Base-by-base conservation (phyloP, 768 basidiomycete genomes). In the Xerocomus potaroensis region DNA sequence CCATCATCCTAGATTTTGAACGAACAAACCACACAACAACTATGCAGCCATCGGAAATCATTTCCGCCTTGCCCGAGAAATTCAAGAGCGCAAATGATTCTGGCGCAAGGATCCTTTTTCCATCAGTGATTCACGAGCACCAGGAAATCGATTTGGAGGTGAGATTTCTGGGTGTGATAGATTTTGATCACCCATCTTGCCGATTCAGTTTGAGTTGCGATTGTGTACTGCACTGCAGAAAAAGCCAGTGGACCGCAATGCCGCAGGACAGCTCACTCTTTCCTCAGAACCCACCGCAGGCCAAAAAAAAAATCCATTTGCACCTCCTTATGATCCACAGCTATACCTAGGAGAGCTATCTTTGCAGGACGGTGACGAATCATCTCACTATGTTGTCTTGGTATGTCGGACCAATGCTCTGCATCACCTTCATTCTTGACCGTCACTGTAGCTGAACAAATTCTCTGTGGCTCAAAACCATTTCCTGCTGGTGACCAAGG, bases 401-500 rank as follows among this genome's bases (percentile, higher is more conserved):
- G 91, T 91, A 56, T 57, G 80, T 41, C 32, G 62, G n/a, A 10
- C 36, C 22, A 24, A 14, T 41, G 32, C 12, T 22, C 16, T 3
- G 24, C 35, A 4, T 49, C 27, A 1, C 32, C 42, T 31, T 18
- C 16, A 32, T 38, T 45, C 44, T 18, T 52, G 40, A 47, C 34
- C 15, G 33, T 34, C 31, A n/a, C 19, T 30, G 43, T 35, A 92
- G 89, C 68, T 92, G 59, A 93, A 92, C 68, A 92, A 91, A 68
- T 95, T 78, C 66, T 83, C 90, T 26, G 79, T 96, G 16, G 77
- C 89, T 8, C 86, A 84, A 0, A 73, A 82, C 36, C 94, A 97
- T 61, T 91, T 96, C 58, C 72, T 96, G n/a, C 66, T 96, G 43
- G 80, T 88, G 35, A 87, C 88, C 18, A 91, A 89, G 76, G 86